Base-by-base conservation (phyloP, 2,329 filamentous ascomycete genomes). In the Cladosporium sp. region DNA sequence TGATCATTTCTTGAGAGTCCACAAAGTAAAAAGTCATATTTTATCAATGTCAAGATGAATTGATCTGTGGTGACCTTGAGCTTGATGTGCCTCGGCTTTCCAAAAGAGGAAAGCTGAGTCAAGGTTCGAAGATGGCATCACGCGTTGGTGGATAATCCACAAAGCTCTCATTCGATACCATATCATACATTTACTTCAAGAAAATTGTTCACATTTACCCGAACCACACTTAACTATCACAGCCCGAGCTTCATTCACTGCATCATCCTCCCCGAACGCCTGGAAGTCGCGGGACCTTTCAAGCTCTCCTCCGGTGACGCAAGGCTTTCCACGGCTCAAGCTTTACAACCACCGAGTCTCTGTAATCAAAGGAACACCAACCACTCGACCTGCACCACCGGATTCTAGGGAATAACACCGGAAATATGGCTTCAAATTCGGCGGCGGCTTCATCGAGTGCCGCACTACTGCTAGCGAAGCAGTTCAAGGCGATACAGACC, bases 401-500 rank as follows among this genome's bases (percentile, higher is more conserved):
- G 1, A 32, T 12, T 2, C 28, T 21, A 21, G 18, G 15, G 51
- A 12, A 3, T 7, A 30, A 10, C 8, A 34, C 4, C 4, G 11
- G 41, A 15, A 58, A 15, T 5, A 58, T 58, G 55, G 55, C 55
- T 44, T 59, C 57, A 12, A 26, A 38, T 4, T 47, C 38, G 14
- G 26, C 57, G 1, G 36, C 57, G 8, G 69, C 70, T 21, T 63
- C 60, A 34, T 75, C 80, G 49, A 87, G 88, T 11, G 88, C 91
- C 15, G 91, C 88, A 24, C 84, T 89, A 68, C 87, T 98, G 70
- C 87, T 99, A 57, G 83, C 86, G 73, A 88, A 91, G 66, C 94
- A 98, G 81, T 87, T 98, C 71, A 96, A 96, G 82, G 90, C 96
- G 77, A 98, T 99, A 88, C 92, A 96, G 80, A 88, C 86, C 28